Base-by-base conservation (phyloP, 352 stramenopile genomes). In the Phytophthora pisi region DNA sequence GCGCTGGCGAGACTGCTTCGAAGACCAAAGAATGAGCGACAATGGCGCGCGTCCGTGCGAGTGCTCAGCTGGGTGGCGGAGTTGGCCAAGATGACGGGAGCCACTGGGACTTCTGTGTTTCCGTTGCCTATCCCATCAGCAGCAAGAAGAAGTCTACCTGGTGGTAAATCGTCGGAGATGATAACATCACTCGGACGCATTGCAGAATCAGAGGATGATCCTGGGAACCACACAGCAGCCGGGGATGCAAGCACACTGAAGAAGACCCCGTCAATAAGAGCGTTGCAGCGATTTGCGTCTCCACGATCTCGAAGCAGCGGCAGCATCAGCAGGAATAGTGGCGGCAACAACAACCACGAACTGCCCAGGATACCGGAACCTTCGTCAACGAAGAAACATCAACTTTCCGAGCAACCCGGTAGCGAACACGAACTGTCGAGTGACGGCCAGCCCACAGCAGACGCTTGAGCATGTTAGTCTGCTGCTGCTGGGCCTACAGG, bases 21-120 rank as follows among this genome's bases (percentile, higher is more conserved):
- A 20, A 64, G 67, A 1, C 79, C 75, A 0, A 62, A 66, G 8
- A 73, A 72, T 30, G 74, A 72, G 9, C n/a, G 20, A 0, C 68
- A 79, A 43, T 92, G 84, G 84, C 45, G 71, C 56, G 67, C 78
- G 1, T 58, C 66, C 2, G 68, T 84, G 15, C 70, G 70, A 11
- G 79, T 89, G 18, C 64, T 89, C 30, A 78, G 58, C 42, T 84
- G 68, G 49, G 16, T 87, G 13, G 66, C 64, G 13, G 55, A 67
- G 11, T 69, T 73, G 20, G 10, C 57, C 0, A 75, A 65, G 18
- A 26, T 43, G 15, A n/a, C 42, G 4, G 46, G 24, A 42, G 16
- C 40, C 8, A 51, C 40, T 51, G 50, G 60, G 4, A 49, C 51
- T 18, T 42, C 24, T 4, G 40, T 72, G 31, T 8, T 57, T 49